Conservation (phyloP, 192 early-diverging fungal species). For the Umbelopsis vinacea region DNA sequence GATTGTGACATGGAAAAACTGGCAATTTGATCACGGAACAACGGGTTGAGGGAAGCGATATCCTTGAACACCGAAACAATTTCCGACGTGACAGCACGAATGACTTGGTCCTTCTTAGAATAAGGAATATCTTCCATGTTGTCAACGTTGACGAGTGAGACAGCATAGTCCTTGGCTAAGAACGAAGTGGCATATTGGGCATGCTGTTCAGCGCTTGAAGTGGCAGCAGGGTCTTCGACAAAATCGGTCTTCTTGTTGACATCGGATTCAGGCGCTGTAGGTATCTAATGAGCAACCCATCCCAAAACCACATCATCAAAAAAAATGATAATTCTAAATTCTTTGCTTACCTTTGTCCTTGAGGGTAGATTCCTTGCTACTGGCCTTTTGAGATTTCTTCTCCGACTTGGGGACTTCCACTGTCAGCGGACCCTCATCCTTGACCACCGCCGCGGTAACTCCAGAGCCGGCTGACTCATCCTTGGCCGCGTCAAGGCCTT, state of each 20-base stretch:
- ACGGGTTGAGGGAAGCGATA: conserved; percentile 91
- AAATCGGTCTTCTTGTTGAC: conserved; percentile 15
- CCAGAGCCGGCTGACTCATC: conserved; percentile 29
- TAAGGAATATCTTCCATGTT: conserved; percentile 86
- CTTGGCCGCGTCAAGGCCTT: conserved; percentile 24
- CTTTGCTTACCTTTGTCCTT: conserved; percentile 16
- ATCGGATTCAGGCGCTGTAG: conserved; percentile 22
- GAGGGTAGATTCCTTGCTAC: background rate
- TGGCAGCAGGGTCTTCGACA: background rate
- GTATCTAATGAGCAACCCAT: background rate
- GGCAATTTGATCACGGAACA: conserved; percentile 98
- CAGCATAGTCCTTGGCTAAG: conserved; percentile 68
- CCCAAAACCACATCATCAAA: too few relatives aligned
- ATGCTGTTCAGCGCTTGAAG: background rate
- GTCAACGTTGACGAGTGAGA: conserved; percentile 88
- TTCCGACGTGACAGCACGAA: conserved; percentile 93
- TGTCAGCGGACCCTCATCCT: background rate
- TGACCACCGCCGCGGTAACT: background rate
- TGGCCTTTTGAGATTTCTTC: conserved; percentile 7
- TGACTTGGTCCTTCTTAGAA: conserved; percentile 80
- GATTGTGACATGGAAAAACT: conserved; percentile 96
- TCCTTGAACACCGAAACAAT: conserved; percentile 97
- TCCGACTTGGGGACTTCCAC: background rate
- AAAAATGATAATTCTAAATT: background rate
- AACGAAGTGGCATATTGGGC: conserved; percentile 52